A percentile compares a stretch with the other conserved stretches of the same genome.
Evolutionary conservation across 2,329 filamentous ascomycete genomes (phyloP).

Genomic region (Diaporthe batatas): DNA sequence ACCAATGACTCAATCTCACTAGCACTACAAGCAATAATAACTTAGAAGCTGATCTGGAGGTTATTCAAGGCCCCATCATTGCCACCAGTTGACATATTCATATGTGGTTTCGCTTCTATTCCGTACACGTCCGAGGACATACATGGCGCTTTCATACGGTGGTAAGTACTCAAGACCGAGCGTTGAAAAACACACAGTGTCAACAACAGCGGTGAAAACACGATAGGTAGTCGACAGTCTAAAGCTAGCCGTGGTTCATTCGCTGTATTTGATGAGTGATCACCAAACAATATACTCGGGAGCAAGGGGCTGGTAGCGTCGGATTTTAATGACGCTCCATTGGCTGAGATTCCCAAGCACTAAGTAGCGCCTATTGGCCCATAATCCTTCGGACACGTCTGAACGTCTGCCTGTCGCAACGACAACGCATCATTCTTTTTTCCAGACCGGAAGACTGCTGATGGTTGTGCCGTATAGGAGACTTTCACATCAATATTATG

Average conservation of each 20-base stretch:
- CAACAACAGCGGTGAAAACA: too few species aligned
- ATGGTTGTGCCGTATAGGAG: background rate
- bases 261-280: background rate
- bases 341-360: background rate
- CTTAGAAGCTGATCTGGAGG: too few species aligned
- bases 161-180: too few species aligned
- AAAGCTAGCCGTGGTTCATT: too few species aligned
- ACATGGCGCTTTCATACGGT: too few species aligned
- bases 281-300: background rate
- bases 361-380: background rate
- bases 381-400: background rate
- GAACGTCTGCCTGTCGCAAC: background rate
- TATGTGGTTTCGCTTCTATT: too few species aligned
- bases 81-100: too few species aligned
- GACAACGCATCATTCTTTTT: background rate
- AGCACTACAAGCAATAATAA: too few species aligned
- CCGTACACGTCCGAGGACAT: too few species aligned
- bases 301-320: background rate
- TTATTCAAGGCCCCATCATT: too few species aligned
- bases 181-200: too few species aligned
- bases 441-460: background rate
- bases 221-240: background rate
- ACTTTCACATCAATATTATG: conserved; percentile 12
- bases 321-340: background rate
- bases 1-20: too few species aligned